Evolutionary conservation across 352 stramenopile genomes (phyloP).

Genomic region (Globisporangium recalcitrans): DNA sequence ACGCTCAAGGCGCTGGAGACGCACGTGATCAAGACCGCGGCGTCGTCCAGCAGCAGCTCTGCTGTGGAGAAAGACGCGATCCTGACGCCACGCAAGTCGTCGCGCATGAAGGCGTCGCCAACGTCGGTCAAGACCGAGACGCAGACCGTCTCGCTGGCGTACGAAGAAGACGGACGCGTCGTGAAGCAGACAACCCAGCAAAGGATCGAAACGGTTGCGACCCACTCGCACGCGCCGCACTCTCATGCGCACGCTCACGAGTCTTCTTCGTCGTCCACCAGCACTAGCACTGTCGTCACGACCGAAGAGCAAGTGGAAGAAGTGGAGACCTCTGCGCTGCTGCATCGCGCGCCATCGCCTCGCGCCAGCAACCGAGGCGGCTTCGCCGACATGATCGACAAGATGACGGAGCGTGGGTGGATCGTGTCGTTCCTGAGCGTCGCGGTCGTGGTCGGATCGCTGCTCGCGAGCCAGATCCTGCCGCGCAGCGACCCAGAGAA

Average conservation of each 20-base stretch:
- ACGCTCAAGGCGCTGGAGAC: slow-evolving; percentile 35
- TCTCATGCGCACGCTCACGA: background rate
- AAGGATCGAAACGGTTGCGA: slow-evolving; percentile 11
- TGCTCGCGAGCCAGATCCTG: slow-evolving; percentile 57
- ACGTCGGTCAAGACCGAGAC: slow-evolving; percentile 16
- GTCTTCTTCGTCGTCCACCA: slow-evolving; percentile 5
- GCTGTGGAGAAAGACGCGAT: slow-evolving; percentile 2
- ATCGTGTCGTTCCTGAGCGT: slow-evolving; percentile 64
- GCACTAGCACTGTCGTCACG: slow-evolving; percentile 6
- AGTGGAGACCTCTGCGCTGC: slow-evolving; percentile 25
- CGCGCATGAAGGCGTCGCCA: slow-evolving; percentile 14
- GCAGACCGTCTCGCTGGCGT: slow-evolving; percentile 42
- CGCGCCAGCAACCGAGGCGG: slow-evolving; percentile 16
- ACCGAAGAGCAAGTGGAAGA: slow-evolving; percentile 8
- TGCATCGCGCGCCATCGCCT: slow-evolving; percentile 6
- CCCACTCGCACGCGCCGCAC: background rate
- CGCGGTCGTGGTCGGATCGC: slow-evolving; percentile 57
- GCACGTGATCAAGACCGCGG: slow-evolving; percentile 21
- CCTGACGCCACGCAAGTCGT: slow-evolving; percentile 14
- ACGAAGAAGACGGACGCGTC: slow-evolving; percentile 33
- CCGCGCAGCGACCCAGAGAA: slow-evolving; percentile 22
- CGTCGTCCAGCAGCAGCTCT: background rate
- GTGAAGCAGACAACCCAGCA: slow-evolving; percentile 13
- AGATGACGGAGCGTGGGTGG: slow-evolving; percentile 54
- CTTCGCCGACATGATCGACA: slow-evolving; percentile 32